Evolutionary conservation across 2,329 filamentous ascomycete genomes (phyloP).

Genomic region (Trichoderma breve): DNA sequence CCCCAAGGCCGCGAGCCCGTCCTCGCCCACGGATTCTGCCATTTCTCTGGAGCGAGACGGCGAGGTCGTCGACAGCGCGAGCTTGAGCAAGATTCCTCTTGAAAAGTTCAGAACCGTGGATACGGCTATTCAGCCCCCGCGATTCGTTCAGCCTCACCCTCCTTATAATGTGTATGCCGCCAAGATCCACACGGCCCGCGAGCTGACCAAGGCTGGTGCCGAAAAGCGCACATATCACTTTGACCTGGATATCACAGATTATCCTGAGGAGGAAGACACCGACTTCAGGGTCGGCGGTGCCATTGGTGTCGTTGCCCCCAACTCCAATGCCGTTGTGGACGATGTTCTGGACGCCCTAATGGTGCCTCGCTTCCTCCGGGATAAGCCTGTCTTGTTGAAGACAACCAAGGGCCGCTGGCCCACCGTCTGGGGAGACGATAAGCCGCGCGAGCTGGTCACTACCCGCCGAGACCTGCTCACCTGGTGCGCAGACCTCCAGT

Average conservation of each 20-base stretch:
- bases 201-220: conserved; percentile 82
- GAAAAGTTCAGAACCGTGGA: conserved; percentile 40
- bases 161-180: conserved; percentile 90
- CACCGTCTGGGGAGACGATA: conserved; percentile 94
- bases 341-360: conserved; percentile 79
- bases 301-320: conserved; percentile 89
- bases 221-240: conserved; percentile 98
- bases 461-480: conserved; percentile 89
- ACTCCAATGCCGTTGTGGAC: conserved; percentile 73
- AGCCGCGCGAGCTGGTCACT: conserved; percentile 80
- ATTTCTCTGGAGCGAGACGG: conserved; percentile 42
- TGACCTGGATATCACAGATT: conserved; percentile 93
- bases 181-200: conserved; percentile 78
- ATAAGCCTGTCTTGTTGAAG: conserved; percentile 76
- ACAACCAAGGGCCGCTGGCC: conserved; percentile 87
- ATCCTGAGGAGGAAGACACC: conserved; percentile 76
- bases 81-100: conserved; percentile 26
- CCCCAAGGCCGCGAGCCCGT: conserved; percentile 33
- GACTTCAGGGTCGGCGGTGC: conserved; percentile 97
- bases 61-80: conserved; percentile 25
- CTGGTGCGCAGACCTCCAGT: conserved; percentile 94
- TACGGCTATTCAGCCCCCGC: conserved; percentile 70
- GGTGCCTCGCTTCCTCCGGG: conserved; percentile 76
- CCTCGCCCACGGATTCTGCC: conserved; percentile 50
- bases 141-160: conserved; percentile 90